Evolutionary conservation across 2,329 filamentous ascomycete species (phyloP).

Genomic region (Thielaviopsis euricoi): DNA sequence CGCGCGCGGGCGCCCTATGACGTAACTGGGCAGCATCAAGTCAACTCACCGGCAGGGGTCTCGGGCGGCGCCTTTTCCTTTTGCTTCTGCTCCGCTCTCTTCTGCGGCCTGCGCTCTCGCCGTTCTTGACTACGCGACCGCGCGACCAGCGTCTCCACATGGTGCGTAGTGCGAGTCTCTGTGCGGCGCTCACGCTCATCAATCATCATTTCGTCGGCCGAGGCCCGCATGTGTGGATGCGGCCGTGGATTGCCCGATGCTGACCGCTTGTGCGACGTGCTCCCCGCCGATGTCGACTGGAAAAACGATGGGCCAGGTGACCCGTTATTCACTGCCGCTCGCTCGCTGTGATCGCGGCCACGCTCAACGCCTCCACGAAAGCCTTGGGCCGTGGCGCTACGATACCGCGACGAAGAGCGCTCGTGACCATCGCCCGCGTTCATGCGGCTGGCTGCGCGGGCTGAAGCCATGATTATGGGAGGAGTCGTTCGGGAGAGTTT

Average conservation of each 20-base stretch:
- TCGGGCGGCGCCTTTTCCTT: constrained; percentile 30
- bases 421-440: constrained; percentile 4
- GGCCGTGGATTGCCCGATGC: constrained; percentile 40
- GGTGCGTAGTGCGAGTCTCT: constrained; percentile 40
- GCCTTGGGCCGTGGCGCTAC: constrained; percentile 6
- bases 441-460: constrained; percentile 12
- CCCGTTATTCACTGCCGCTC: constrained; percentile 19
- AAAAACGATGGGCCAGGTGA: constrained; percentile 19
- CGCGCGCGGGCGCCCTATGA: too few relatives aligned
- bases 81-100: constrained; percentile 28
- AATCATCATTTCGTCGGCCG: constrained; percentile 27
- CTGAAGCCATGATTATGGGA: constrained; percentile 10
- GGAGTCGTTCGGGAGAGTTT: not conserved
- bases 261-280: constrained; percentile 32
- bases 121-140: constrained; percentile 42
- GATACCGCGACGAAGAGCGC: constrained; percentile 9
- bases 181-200: constrained; percentile 34
- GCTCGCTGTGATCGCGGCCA: constrained; percentile 14
- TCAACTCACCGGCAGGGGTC: constrained; percentile 30
- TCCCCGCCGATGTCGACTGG: constrained; percentile 1
- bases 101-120: constrained; percentile 23
- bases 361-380: constrained; percentile 26
- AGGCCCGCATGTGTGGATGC: constrained; percentile 12
- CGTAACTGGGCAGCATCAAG: not conserved
- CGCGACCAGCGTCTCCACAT: constrained; percentile 43